Percentiles rank a stretch among this genome's conserved stretches.
These are phyloP conservation scores for Sphaerulina musiva DNA, from an alignment of 2,329 filamentous ascomycete genomes.

Conservation along the genomic window DNA sequence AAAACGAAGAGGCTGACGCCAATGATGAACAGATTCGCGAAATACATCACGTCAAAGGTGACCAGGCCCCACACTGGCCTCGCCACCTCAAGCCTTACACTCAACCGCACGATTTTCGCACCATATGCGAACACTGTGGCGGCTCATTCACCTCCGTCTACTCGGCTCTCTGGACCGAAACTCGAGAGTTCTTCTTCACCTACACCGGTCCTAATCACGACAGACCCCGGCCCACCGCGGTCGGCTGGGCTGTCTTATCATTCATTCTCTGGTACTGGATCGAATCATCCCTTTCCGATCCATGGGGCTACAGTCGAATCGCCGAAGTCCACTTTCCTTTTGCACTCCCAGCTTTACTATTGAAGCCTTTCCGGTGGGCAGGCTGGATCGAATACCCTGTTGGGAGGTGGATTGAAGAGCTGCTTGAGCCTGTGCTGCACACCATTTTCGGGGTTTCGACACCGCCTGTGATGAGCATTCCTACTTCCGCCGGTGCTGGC, in stretches of 20 bases:
- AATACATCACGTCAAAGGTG: neutral
- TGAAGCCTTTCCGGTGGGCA: conserved; percentile 32
- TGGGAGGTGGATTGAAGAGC: conserved; percentile 32
- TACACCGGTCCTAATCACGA: conserved; percentile 15
- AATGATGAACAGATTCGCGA: neutral
- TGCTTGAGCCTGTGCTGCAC: conserved; percentile 1
- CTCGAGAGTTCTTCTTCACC: conserved; percentile 28
- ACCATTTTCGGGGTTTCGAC: conserved; percentile 1
- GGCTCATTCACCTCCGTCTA: conserved; percentile 25
- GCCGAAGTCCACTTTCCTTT: conserved; percentile 49
- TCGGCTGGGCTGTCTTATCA: conserved; percentile 38
- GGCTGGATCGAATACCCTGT: conserved; percentile 20
- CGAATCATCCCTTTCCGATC: conserved; percentile 33
- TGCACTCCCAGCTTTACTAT: conserved; percentile 51
- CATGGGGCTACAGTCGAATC: conserved; percentile 46
- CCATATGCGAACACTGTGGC: conserved; percentile 25
- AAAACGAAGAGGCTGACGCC: neutral
- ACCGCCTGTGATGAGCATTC: neutral
- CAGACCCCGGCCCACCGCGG: conserved; percentile 35
- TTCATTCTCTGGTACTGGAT: conserved; percentile 44
- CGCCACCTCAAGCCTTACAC: conserved; percentile 10
- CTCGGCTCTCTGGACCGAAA: conserved; percentile 28
- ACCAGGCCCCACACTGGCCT: conserved; percentile 2
- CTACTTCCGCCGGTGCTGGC: neutral
- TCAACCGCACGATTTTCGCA: conserved; percentile 12